Conservation (phyloP, 1,284 basidiomycete species). For the Leucoagaricus sp. region DNA sequence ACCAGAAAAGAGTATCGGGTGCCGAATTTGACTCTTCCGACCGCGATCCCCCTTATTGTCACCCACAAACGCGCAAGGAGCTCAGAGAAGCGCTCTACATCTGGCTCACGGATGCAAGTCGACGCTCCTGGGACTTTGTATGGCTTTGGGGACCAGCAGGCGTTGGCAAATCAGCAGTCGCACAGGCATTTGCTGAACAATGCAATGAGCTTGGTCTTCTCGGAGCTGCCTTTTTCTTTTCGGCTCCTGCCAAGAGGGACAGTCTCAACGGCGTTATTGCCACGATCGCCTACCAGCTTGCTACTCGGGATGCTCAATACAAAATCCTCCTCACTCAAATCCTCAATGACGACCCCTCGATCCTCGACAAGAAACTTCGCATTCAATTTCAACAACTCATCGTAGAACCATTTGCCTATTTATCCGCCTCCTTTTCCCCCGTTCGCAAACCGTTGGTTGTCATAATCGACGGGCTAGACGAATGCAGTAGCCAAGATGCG, state of each 20-base stretch:
- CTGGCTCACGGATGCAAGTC: background rate
- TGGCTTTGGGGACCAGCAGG: slow-evolving; percentile 29
- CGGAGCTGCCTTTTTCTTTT: slow-evolving; percentile 23
- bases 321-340: slow-evolving; percentile 10
- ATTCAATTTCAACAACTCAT: slow-evolving; percentile 19
- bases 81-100: background rate
- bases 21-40: background rate
- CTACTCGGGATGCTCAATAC: slow-evolving; percentile 10
- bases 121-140: slow-evolving; percentile 2
- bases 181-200: slow-evolving; percentile 22
- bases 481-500: slow-evolving; percentile 13
- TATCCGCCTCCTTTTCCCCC: background rate
- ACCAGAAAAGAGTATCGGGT: background rate
- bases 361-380: slow-evolving; percentile 14
- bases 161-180: slow-evolving; percentile 26
- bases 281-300: slow-evolving; percentile 23
- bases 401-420: slow-evolving; percentile 16
- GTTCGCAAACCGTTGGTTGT: background rate
- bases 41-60: background rate
- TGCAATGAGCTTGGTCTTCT: slow-evolving; percentile 14
- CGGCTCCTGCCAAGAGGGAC: slow-evolving; percentile 6
- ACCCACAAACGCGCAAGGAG: background rate
- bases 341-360: slow-evolving; percentile 15
- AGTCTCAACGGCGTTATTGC: slow-evolving; percentile 8
- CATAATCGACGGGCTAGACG: slow-evolving; percentile 20